Evolutionary conservation across 257 asterid genomes (phyloP).

Genomic region (Solanum tacnaense): DNA sequence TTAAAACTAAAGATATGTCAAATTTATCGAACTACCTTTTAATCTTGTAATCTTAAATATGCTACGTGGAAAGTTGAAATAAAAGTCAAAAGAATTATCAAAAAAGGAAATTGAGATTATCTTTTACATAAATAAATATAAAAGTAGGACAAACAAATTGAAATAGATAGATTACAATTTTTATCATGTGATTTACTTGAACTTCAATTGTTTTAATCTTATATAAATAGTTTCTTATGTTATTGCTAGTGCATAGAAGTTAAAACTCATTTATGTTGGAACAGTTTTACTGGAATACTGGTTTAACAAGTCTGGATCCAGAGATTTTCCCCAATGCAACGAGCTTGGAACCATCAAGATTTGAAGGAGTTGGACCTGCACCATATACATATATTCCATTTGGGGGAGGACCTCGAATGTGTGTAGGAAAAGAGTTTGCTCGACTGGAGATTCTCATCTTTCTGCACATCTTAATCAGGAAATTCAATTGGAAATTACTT

Average conservation of each 20-base stretch:
- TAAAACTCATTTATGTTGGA: background rate
- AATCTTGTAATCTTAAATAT: too few species aligned
- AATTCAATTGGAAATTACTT: constrained; percentile 33
- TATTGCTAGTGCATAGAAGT: background rate
- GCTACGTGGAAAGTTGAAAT: background rate
- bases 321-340: background rate
- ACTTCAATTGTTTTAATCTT: too few species aligned
- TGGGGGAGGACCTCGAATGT: constrained; percentile 25
- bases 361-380: constrained; percentile 3
- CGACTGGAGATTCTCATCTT: constrained; percentile 45
- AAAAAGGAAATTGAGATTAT: too few species aligned
- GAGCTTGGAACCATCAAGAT: constrained; percentile 5
- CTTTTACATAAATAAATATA: too few species aligned
- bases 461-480: constrained; percentile 31
- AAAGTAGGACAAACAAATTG: background rate
- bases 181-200: background rate
- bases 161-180: background rate
- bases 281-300: constrained; percentile 56
- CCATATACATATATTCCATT: constrained; percentile 9
- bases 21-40: too few species aligned
- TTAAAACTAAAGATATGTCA: too few species aligned
- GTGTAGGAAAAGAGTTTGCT: constrained; percentile 58
- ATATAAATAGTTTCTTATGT: background rate
- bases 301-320: constrained; percentile 31
- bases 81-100: background rate